A percentile compares a stretch with the other conserved stretches of the same genome.
phyloP scores from a whole-genome alignment of 2,329 filamentous ascomycete genomes.

The Ascocoryne sarcoides region DNA sequence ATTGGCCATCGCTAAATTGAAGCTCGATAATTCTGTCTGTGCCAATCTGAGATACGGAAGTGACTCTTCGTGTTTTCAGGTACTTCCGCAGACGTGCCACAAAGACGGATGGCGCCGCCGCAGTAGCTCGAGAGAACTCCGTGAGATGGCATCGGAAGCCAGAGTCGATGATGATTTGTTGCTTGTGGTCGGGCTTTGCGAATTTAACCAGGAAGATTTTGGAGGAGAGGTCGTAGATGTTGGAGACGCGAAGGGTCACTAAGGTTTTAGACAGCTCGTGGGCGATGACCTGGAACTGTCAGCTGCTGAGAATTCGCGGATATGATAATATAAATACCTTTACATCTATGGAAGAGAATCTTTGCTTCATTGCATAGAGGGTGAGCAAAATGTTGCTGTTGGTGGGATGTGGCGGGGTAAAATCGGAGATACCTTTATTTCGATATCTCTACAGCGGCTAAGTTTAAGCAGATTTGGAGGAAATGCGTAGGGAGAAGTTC shows the following conservation, averaged over 20 bases:
- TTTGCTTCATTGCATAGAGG: slow-evolving; percentile 56
- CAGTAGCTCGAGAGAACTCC: slow-evolving; percentile 78
- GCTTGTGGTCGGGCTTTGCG: slow-evolving; percentile 77
- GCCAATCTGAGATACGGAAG: slow-evolving; percentile 73
- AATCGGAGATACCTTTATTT: no score
- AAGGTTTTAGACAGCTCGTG: slow-evolving; percentile 79
- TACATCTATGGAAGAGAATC: slow-evolving; percentile 72
- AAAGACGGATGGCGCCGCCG: slow-evolving; percentile 75
- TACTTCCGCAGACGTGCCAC: slow-evolving; percentile 78
- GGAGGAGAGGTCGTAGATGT: slow-evolving; percentile 92
- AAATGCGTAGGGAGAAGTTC: no score
- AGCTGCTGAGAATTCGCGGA: neutral
- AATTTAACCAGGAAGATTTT: slow-evolving; percentile 96
- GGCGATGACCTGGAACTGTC: slow-evolving; percentile 64
- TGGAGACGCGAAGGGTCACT: slow-evolving; percentile 72
- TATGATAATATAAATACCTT: slow-evolving; percentile 39
- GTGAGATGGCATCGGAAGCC: slow-evolving; percentile 95
- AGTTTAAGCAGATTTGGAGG: no score
- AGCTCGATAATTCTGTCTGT: slow-evolving; percentile 92
- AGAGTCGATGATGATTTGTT: slow-evolving; percentile 86
- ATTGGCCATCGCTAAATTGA: slow-evolving; percentile 84
- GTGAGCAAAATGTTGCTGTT: slow-evolving; percentile 1
- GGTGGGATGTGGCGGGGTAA: slow-evolving; percentile 13
- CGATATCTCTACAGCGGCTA: no score
- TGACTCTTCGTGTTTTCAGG: slow-evolving; percentile 78